Evolutionary conservation across 2,329 filamentous ascomycete genomes (phyloP).

Genomic region (Aureobasidium sp.): DNA sequence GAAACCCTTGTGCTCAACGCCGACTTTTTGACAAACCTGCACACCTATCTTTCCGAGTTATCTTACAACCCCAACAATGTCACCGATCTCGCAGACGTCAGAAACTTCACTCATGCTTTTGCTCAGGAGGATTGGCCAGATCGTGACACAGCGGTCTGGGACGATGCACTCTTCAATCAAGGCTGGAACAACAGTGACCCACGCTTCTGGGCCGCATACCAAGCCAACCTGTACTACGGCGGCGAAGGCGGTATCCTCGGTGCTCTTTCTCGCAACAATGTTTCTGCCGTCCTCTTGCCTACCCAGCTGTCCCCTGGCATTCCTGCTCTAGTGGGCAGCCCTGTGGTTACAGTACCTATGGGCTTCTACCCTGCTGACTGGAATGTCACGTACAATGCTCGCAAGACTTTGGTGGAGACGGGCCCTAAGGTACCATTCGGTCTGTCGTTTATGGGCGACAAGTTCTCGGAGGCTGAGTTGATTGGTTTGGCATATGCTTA

Average conservation of each 20-base stretch:
- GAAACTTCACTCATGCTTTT: slow-evolving; percentile 48
- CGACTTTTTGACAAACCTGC: slow-evolving; percentile 54
- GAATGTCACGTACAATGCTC: slow-evolving; percentile 37
- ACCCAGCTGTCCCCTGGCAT: slow-evolving; percentile 42
- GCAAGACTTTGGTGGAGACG: slow-evolving; percentile 46
- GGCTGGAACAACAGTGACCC: slow-evolving; percentile 52
- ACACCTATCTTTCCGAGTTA: slow-evolving; percentile 50
- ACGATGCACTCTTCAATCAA: slow-evolving; percentile 40
- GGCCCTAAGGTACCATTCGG: slow-evolving; percentile 56
- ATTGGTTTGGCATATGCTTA: slow-evolving; percentile 62
- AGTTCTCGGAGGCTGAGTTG: slow-evolving; percentile 55
- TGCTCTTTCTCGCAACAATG: slow-evolving; percentile 47
- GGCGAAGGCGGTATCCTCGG: slow-evolving; percentile 55
- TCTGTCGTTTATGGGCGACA: slow-evolving; percentile 53
- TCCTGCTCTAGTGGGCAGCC: slow-evolving; percentile 51
- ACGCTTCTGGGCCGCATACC: slow-evolving; percentile 51
- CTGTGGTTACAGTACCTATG: slow-evolving; percentile 57
- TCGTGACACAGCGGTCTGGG: slow-evolving; percentile 53
- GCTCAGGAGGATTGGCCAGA: slow-evolving; percentile 52
- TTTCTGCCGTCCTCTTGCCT: slow-evolving; percentile 58
- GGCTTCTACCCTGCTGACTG: slow-evolving; percentile 48
- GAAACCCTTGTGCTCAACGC: slow-evolving; percentile 44
- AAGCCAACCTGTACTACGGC: slow-evolving; percentile 47
- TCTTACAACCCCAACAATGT: slow-evolving; percentile 52
- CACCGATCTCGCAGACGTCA: slow-evolving; percentile 44